Evolutionary conservation across 352 stramenopile genomes (phyloP).

Genomic region (Pythium guiyangense): DNA sequence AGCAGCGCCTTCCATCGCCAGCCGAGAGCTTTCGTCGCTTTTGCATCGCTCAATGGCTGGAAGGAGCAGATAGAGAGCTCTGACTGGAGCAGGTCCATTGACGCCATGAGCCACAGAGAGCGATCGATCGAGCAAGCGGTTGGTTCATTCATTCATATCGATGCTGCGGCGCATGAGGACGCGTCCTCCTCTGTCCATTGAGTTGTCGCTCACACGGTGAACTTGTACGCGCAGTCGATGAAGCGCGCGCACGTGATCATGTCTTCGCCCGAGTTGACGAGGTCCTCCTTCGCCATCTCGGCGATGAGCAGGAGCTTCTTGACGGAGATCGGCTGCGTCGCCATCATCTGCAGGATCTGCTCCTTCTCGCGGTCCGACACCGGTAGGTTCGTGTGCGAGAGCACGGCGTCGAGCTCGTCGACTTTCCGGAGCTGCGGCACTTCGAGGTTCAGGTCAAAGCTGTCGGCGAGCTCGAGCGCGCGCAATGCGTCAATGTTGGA

Average conservation of each 20-base stretch:
- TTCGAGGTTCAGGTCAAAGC: constrained; percentile 93
- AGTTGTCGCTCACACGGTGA: constrained; percentile 13
- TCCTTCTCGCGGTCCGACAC: constrained; percentile 62
- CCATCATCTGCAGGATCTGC: constrained; percentile 65
- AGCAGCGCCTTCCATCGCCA: background rate
- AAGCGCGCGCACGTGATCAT: constrained; percentile 73
- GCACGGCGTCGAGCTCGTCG: constrained; percentile 85
- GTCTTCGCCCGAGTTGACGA: constrained; percentile 53
- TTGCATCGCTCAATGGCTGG: no score
- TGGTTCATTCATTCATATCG: no score
- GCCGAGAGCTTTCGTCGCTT: no score
- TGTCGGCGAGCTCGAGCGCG: constrained; percentile 91
- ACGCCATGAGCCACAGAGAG: no score
- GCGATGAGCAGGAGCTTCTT: constrained; percentile 97
- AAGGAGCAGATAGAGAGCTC: no score
- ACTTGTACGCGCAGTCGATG: constrained; percentile 84
- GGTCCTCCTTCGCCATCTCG: constrained; percentile 95
- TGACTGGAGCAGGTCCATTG: no score
- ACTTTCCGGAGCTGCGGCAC: constrained; percentile 90
- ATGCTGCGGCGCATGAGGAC: no score
- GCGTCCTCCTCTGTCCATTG: no score
- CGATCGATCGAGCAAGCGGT: no score
- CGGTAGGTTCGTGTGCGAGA: constrained; percentile 78
- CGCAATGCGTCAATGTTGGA: constrained; percentile 90
- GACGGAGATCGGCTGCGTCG: constrained; percentile 94